phyloP scores from a whole-genome alignment of 306 rosid species.

The Vachellia collinsii region DNA sequence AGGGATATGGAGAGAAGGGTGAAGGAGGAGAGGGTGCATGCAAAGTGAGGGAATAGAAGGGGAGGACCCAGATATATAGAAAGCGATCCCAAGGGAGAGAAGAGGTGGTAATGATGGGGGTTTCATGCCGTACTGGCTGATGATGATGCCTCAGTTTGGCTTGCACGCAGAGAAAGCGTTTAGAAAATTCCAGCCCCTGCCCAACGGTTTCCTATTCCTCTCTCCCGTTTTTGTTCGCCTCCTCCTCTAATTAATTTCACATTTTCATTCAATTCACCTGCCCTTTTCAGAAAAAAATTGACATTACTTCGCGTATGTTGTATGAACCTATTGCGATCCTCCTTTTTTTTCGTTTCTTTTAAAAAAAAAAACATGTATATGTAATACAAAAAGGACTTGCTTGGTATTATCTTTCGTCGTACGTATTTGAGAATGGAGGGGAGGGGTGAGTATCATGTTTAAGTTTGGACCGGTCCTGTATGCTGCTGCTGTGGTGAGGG shows the following conservation, averaged over 20 bases:
- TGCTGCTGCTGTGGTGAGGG: neutral
- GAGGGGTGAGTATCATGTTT: neutral
- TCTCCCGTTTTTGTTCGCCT: neutral
- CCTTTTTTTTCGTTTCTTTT: neutral
- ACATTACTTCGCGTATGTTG: neutral
- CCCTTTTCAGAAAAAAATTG: neutral
- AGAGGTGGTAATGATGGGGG: slow-evolving; percentile 27
- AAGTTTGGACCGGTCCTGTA: neutral
- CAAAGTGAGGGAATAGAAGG: slow-evolving; percentile 25
- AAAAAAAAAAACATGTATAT: no score
- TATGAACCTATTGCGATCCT: neutral
- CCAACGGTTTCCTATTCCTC: neutral
- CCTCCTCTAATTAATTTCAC: no score
- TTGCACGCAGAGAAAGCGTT: slow-evolving; percentile 61
- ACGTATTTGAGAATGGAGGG: neutral
- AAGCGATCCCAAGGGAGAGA: slow-evolving; percentile 38
- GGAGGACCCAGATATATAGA: slow-evolving; percentile 37
- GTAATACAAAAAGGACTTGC: no score
- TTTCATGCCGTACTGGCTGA: slow-evolving; percentile 40
- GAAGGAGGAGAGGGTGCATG: neutral
- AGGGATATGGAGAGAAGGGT: neutral
- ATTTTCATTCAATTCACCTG: no score
- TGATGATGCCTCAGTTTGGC: slow-evolving; percentile 40
- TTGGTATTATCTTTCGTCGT: no score
- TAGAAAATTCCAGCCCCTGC: slow-evolving; percentile 34